These are phyloP conservation scores for Suillus lakei DNA, from an alignment of 768 basidiomycete species.

Conservation along the genomic window DNA sequence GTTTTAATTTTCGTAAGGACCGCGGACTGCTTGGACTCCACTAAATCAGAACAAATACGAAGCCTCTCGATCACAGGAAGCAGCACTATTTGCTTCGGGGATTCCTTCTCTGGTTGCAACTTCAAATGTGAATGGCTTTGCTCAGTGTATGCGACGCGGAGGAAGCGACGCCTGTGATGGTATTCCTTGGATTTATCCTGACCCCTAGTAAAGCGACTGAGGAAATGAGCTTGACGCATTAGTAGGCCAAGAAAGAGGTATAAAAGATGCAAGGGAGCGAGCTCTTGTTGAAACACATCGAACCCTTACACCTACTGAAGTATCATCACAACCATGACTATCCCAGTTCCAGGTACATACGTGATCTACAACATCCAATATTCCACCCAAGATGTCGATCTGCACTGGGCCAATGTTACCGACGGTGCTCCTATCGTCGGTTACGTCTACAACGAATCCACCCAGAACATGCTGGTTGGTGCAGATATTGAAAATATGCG, in stretches of 20 bases:
- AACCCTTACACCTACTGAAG: background rate
- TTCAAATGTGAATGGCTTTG: background rate
- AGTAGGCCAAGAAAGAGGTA: background rate
- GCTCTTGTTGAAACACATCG: background rate
- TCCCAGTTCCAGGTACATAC: slow-evolving; percentile 1
- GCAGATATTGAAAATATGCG: background rate
- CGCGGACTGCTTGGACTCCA: background rate
- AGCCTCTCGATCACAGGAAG: background rate
- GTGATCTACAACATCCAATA: slow-evolving; percentile 5
- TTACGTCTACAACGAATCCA: background rate
- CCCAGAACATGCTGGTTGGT: slow-evolving; percentile 1
- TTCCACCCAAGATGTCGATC: background rate
- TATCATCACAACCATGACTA: background rate
- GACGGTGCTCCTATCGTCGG: background rate
- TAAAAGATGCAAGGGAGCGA: background rate
- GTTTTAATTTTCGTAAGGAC: background rate
- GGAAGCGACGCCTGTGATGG: background rate
- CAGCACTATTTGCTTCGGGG: background rate
- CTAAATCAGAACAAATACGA: background rate
- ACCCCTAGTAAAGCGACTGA: background rate
- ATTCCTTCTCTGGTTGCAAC: background rate
- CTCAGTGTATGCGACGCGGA: background rate
- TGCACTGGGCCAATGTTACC: background rate
- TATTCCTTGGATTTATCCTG: background rate
- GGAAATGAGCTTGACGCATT: background rate